Percentiles rank a stretch among this genome's conserved stretches.
phyloP scores from a whole-genome alignment of 495 filamentous ascomycete genomes.

The Friedmanniomyces endolithicus region DNA sequence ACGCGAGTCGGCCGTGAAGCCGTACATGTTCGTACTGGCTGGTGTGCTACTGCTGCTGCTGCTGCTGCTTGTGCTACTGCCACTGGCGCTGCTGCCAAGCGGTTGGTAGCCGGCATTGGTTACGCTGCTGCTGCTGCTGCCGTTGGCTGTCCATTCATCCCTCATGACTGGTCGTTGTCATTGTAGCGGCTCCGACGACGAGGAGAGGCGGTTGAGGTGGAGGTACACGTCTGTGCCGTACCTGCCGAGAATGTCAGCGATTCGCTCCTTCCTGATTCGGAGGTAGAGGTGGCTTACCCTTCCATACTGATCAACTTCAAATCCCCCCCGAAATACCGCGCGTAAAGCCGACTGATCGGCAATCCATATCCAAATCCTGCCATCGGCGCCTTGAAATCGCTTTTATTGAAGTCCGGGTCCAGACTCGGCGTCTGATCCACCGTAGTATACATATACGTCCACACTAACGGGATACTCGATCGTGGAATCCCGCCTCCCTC shows the following conservation, averaged over 20 bases:
- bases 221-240: conserved; percentile 98
- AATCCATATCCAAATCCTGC: conserved; percentile 95
- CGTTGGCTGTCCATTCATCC: conserved; percentile 36
- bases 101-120: neutral
- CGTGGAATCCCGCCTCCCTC: conserved; percentile 92
- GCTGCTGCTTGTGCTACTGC: neutral
- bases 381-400: conserved; percentile 99
- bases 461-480: conserved; percentile 83
- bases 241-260: conserved; percentile 34
- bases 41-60: neutral
- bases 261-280: neutral
- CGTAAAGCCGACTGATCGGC: conserved; percentile 86
- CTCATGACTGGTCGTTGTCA: conserved; percentile 98
- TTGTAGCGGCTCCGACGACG: conserved; percentile 92
- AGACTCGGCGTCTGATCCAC: conserved; percentile 89
- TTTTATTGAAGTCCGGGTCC: conserved; percentile 97
- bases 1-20: conserved; percentile 7
- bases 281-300: conserved; percentile 51
- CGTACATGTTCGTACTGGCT: neutral
- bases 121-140: neutral
- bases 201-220: conserved; percentile 87
- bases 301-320: conserved; percentile 98
- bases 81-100: neutral
- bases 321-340: conserved; percentile 93
- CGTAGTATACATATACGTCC: conserved; percentile 99